Evolutionary conservation across 1,284 basidiomycete species (phyloP).

Genomic region (Trametes hirsuta): DNA sequence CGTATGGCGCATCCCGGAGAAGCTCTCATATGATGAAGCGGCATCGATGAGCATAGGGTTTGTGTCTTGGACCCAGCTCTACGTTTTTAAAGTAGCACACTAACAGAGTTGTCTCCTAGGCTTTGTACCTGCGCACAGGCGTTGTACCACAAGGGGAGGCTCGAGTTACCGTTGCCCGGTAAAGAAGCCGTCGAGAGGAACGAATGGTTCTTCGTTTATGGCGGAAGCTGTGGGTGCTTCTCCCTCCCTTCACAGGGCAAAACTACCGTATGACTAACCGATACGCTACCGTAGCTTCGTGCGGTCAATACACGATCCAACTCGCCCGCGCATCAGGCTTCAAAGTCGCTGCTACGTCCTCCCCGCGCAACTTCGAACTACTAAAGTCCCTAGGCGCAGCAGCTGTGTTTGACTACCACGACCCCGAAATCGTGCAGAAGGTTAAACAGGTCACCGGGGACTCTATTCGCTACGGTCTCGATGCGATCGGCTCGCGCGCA

Average conservation of each 20-base stretch:
- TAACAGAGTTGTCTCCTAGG: neutral
- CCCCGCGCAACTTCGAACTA: slow-evolving; percentile 41
- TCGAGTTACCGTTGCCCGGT: slow-evolving; percentile 18
- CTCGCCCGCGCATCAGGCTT: slow-evolving; percentile 45
- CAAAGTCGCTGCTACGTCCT: slow-evolving; percentile 44
- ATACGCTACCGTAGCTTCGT: slow-evolving; percentile 24
- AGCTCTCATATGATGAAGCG: slow-evolving; percentile 38
- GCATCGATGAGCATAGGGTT: slow-evolving; percentile 28
- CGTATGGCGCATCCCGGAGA: slow-evolving; percentile 37
- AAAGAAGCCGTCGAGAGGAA: neutral
- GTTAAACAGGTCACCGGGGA: slow-evolving; percentile 27
- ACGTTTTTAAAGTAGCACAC: slow-evolving; percentile 27
- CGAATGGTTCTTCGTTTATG: slow-evolving; percentile 32
- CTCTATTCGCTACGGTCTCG: slow-evolving; percentile 22
- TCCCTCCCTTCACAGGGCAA: neutral
- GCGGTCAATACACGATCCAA: slow-evolving; percentile 49
- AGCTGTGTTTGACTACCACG: slow-evolving; percentile 39
- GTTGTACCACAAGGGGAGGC: slow-evolving; percentile 29
- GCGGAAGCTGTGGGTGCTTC: slow-evolving; percentile 27
- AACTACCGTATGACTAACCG: neutral
- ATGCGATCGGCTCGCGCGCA: slow-evolving; percentile 22
- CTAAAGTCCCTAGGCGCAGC: slow-evolving; percentile 45
- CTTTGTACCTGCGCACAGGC: slow-evolving; percentile 26
- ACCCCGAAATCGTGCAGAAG: slow-evolving; percentile 21
- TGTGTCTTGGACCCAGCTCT: neutral